These are phyloP conservation scores for Tetrapyrgos nigripes DNA, from an alignment of 1,284 basidiomycete species.

Conservation along the genomic window DNA sequence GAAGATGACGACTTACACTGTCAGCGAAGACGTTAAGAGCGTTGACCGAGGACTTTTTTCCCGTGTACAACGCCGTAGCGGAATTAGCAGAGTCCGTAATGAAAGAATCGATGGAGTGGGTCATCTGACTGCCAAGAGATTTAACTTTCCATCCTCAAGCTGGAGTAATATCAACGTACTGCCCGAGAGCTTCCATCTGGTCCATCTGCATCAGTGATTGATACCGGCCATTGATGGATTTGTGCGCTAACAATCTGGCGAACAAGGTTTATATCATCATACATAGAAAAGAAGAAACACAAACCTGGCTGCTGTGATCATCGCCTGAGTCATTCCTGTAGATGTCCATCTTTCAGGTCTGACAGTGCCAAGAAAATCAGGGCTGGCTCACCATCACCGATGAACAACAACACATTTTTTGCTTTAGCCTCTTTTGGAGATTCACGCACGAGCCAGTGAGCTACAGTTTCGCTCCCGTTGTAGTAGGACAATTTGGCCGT, in stretches of 20 bases:
- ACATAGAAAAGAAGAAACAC: too few relatives aligned
- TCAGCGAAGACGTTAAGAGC: conserved; percentile 47
- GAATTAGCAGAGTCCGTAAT: conserved; percentile 53
- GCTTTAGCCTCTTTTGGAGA: conserved; percentile 37
- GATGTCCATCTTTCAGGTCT: neutral
- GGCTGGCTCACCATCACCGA: conserved; percentile 42
- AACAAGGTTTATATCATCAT: too few relatives aligned
- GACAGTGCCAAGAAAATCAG: neutral
- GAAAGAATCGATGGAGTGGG: conserved; percentile 49
- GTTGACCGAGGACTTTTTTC: conserved; percentile 47
- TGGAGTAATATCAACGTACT: conserved; percentile 31
- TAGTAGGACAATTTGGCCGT: conserved; percentile 41
- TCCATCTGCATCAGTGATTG: conserved; percentile 52
- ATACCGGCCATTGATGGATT: conserved; percentile 51
- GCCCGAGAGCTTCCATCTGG: conserved; percentile 49
- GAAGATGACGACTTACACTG: conserved; percentile 34
- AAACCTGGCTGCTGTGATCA: conserved; percentile 55
- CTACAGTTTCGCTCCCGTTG: conserved; percentile 35
- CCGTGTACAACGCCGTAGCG: conserved; percentile 48
- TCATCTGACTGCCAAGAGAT: conserved; percentile 42
- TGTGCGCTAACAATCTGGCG: conserved; percentile 47
- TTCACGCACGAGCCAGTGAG: conserved; percentile 41
- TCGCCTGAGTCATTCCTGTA: conserved; percentile 49
- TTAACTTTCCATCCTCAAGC: neutral
- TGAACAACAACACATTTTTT: conserved; percentile 49